These are phyloP conservation scores for Teunomyces stri DNA, from an alignment of 805 yeast genomes.

Conservation along the genomic window DNA sequence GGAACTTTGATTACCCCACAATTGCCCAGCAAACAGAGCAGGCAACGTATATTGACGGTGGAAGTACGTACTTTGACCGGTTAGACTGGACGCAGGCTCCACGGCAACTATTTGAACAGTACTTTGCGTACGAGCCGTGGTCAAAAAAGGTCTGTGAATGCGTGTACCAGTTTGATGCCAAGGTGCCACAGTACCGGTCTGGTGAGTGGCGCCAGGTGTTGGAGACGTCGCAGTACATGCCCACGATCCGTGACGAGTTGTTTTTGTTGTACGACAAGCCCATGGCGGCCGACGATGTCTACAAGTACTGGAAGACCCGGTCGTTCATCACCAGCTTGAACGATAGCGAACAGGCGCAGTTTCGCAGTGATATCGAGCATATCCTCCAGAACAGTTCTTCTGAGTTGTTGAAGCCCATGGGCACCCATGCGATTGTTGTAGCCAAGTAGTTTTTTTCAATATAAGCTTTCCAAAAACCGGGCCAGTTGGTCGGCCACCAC, in stretches of 20 bases:
- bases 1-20: constrained; percentile 51
- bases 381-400: constrained; percentile 15
- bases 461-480: not conserved
- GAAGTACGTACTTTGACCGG: constrained; percentile 4
- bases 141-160: constrained; percentile 31
- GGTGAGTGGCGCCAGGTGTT: constrained; percentile 47
- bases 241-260: constrained; percentile 28
- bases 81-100: constrained; percentile 3
- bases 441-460: not conserved
- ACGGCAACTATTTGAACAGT: constrained; percentile 10
- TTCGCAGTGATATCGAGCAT: constrained; percentile 30
- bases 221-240: not conserved
- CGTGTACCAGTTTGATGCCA: constrained; percentile 34
- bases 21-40: not conserved
- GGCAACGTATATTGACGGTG: constrained; percentile 5
- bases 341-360: constrained; percentile 30
- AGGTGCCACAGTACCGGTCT: constrained; percentile 57
- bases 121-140: constrained; percentile 32
- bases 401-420: constrained; percentile 11
- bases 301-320: constrained; percentile 53
- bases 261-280: constrained; percentile 27
- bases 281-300: constrained; percentile 35
- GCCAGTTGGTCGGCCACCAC: constrained; percentile 6
- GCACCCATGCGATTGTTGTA: constrained; percentile 11
- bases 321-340: constrained; percentile 50